phyloP scores from a whole-genome alignment of 2,329 filamentous ascomycete genomes.

The Neonectria ditissima region DNA sequence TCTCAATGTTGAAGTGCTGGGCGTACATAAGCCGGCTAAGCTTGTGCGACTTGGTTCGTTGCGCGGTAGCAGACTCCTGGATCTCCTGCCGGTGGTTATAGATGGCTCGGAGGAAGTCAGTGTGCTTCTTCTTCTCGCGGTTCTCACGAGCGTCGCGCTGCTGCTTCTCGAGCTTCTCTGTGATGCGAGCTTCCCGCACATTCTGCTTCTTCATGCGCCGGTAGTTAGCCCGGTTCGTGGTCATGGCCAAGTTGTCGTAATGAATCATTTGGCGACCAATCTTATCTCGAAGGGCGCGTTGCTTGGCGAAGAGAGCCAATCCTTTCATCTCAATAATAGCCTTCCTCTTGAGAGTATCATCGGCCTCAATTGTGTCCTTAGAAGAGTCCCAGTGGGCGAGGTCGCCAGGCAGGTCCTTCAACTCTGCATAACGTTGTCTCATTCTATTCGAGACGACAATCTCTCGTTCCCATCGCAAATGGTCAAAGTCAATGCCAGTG shows the following conservation, averaged over 20 bases:
- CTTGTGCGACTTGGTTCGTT: slow-evolving; percentile 83
- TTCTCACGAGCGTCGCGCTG: slow-evolving; percentile 96
- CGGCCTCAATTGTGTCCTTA: slow-evolving; percentile 73
- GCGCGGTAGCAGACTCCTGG: slow-evolving; percentile 71
- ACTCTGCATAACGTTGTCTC: slow-evolving; percentile 83
- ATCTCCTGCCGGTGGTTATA: slow-evolving; percentile 85
- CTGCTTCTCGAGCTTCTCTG: slow-evolving; percentile 98
- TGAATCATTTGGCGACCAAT: slow-evolving; percentile 94
- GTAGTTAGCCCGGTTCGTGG: slow-evolving; percentile 90
- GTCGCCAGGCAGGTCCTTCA: slow-evolving; percentile 87
- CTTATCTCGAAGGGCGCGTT: slow-evolving; percentile 85
- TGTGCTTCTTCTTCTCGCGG: slow-evolving; percentile 97
- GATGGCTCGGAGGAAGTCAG: slow-evolving; percentile 90
- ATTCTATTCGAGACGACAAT: slow-evolving; percentile 91
- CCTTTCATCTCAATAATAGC: slow-evolving; percentile 97
- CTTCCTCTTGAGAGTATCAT: slow-evolving; percentile 87
- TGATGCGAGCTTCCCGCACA: slow-evolving; percentile 93
- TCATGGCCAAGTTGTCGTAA: slow-evolving; percentile 97
- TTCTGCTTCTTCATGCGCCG: slow-evolving; percentile 98
- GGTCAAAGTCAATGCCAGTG: slow-evolving; percentile 87
- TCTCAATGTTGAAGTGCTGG: slow-evolving; percentile 96
- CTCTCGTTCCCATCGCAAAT: slow-evolving; percentile 87
- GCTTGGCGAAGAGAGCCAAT: slow-evolving; percentile 87
- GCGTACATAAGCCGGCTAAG: slow-evolving; percentile 88
- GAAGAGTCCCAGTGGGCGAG: slow-evolving; percentile 87